Evolutionary conservation across 2,329 filamentous ascomycete species (phyloP).

Genomic region (Cadophora sp.): DNA sequence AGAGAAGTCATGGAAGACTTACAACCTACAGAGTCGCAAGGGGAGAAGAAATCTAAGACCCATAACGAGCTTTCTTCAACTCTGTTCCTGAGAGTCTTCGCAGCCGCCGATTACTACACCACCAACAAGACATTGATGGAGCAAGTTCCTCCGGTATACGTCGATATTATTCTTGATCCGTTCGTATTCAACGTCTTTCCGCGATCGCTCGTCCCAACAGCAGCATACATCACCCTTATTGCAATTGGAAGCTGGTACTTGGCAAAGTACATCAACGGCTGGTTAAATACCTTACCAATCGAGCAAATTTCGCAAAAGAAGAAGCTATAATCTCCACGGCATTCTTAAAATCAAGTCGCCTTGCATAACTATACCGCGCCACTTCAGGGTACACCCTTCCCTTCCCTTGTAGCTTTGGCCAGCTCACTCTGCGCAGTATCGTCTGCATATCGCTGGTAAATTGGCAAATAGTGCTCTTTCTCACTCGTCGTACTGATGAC

Average conservation of each 20-base stretch:
- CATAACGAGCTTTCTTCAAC: conserved; percentile 34
- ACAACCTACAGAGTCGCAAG: conserved; percentile 23
- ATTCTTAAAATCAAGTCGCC: not conserved
- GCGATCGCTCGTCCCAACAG: conserved; percentile 75
- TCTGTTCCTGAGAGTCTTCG: conserved; percentile 67
- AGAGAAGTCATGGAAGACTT: conserved; percentile 32
- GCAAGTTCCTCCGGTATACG: conserved; percentile 73
- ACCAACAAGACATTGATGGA: conserved; percentile 77
- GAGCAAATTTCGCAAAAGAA: conserved; percentile 1
- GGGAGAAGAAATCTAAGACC: conserved; percentile 19
- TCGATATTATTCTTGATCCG: conserved; percentile 86
- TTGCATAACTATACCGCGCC: no score
- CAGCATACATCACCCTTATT: conserved; percentile 69
- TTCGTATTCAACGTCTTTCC: conserved; percentile 83
- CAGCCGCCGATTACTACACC: conserved; percentile 86
- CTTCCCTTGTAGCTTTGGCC: conserved; percentile 67
- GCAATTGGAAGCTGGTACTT: conserved; percentile 49
- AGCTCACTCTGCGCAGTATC: conserved; percentile 68
- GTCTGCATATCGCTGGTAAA: conserved; percentile 72
- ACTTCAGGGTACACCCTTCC: conserved; percentile 64
- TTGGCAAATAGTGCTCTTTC: conserved; percentile 68
- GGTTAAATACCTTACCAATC: conserved; percentile 26
- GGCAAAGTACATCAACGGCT: conserved; percentile 38
- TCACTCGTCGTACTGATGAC: conserved; percentile 73
- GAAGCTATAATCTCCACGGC: not conserved